Evolutionary conservation across 164 flowering plant species (phyloP), one percentile per base, ranked within the genome.

Genomic region (Euptelea pleiosperma): DNA sequence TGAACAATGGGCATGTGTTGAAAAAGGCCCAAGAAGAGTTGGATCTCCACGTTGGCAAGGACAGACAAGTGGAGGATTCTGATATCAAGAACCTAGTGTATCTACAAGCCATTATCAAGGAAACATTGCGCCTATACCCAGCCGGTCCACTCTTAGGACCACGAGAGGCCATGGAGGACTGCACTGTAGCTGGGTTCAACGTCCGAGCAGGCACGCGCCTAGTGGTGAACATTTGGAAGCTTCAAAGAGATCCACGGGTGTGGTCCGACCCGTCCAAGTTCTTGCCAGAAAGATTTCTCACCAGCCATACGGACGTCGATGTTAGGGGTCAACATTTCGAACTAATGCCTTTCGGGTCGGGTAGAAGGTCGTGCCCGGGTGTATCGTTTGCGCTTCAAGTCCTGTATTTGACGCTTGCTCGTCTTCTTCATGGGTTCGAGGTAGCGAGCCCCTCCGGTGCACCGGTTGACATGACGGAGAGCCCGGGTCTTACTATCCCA

Each of bases 261-360:
- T 75, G 74, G 79, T 16, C 57, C 0, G 42, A 66, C 18, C 77
- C 80, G 0, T 18, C n/a, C 2, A 69, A 73, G 46, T 76, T 76
- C 42, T 30, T n/a, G 9, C 75, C 80, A 0, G 80, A 70, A 46
- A 67, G 77, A 30, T 73, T 76, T 52, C 56, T 72, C 6, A 64
- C 62, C 0, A 40, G 24, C 7, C 61, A 68, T 16, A 45, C 15
- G 11, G 57, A 51, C 6, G 14, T 65, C 4, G 65, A 62, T 28
- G 44, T 65, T 2, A n/a, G 45, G 29, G 73, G 73, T 6, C 54
- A 51, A 10, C 3, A 36, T 21, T 71, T 55, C 30, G 73, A 72
- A 41, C 34, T 49, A 10, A 18, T 63, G 0, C 76, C 79, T 0
- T 75, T 72, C n/a, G 71, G 76, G 29, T 62, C 71, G 0, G 79